A percentile compares a stretch with the other conserved stretches of the same genome.
These are phyloP conservation scores for Themeda triandra DNA, from an alignment of 176 grass and related monocot genomes.

Conservation along the genomic window DNA sequence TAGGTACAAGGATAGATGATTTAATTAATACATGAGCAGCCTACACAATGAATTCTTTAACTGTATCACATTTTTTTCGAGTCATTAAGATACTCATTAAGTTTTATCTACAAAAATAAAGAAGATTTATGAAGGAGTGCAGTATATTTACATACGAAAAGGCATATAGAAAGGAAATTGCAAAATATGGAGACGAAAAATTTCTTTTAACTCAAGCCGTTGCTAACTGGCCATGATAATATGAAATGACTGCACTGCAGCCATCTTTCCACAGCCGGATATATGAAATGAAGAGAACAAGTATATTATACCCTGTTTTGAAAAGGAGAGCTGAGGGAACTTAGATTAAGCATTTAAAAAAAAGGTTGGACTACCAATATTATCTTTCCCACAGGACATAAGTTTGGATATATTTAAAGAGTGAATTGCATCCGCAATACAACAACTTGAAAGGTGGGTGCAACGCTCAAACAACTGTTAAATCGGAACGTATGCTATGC, in stretches of 20 bases:
- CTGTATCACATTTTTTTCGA: not conserved
- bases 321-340: not conserved
- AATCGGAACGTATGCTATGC: too few relatives aligned
- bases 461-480: not conserved
- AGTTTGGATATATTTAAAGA: not conserved
- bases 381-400: not conserved
- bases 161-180: not conserved
- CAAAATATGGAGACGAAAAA: not conserved
- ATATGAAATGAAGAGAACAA: not conserved
- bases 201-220: not conserved
- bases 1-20: not conserved
- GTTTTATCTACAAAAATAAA: not conserved
- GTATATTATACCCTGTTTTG: not conserved
- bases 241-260: not conserved
- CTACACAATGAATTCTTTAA: not conserved
- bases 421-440: too few relatives aligned
- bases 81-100: not conserved
- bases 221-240: not conserved
- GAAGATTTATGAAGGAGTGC: not conserved
- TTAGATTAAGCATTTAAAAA: not conserved
- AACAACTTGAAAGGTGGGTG: not conserved
- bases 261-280: not conserved
- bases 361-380: not conserved
- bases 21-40: not conserved
- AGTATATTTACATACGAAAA: not conserved